Conservation (phyloP, 2,329 filamentous ascomycete species). For the Talaromyces sp. region DNA sequence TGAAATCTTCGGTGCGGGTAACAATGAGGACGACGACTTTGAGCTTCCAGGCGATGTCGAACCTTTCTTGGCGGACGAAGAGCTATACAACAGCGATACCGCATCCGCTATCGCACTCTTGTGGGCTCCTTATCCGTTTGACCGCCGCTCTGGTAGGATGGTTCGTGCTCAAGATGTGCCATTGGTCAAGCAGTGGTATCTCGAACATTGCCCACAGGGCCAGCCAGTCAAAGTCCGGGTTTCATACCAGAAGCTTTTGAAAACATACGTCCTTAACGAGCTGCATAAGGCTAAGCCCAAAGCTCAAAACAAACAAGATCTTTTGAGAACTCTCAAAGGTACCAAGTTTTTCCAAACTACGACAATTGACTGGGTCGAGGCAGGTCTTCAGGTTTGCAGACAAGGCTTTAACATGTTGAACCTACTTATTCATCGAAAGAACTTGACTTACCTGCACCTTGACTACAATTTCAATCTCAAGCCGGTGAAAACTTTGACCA, state of each 20-base stretch:
- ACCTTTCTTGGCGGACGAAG: conserved; percentile 85
- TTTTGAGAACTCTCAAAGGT: conserved; percentile 82
- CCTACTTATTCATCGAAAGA: conserved; percentile 94
- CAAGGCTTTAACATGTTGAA: conserved; percentile 99
- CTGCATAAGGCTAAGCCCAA: conserved; percentile 94
- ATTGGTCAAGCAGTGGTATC: conserved; percentile 95
- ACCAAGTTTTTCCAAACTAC: conserved; percentile 99
- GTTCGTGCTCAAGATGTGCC: conserved; percentile 95
- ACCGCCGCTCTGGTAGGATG: conserved; percentile 90
- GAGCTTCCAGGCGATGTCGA: conserved; percentile 72
- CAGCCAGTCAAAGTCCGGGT: conserved; percentile 96
- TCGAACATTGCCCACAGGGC: conserved; percentile 86
- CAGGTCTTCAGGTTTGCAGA: conserved; percentile 92
- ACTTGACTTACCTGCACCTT: conserved; percentile 93
- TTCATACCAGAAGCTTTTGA: conserved; percentile 95
- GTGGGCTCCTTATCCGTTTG: conserved; percentile 98
- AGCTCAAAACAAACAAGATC: conserved; percentile 88
- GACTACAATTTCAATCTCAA: conserved; percentile 99
- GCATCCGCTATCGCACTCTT: conserved; percentile 86
- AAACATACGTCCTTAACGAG: conserved; percentile 94
- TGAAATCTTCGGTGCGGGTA: conserved; percentile 78
- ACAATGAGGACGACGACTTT: conserved; percentile 79
- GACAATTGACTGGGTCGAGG: conserved; percentile 98
- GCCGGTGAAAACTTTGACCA: conserved; percentile 96
- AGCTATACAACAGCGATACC: conserved; percentile 83